Percentiles rank a stretch among this genome's conserved stretches.
Evolutionary conservation across 177 flowering plant genomes (phyloP).

Genomic region (Vitis hybrid): DNA sequence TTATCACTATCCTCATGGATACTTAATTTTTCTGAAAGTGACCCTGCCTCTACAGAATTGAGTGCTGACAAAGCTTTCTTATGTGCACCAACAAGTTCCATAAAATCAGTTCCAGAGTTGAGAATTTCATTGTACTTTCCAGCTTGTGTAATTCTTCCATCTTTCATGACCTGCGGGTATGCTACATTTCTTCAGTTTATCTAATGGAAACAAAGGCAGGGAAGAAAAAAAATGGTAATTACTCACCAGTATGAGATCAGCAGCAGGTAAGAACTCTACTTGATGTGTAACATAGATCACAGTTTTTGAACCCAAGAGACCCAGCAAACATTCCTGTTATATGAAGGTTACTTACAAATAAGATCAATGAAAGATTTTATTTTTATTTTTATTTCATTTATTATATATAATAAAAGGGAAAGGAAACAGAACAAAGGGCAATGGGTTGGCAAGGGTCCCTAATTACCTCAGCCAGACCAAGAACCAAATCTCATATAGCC

Average conservation of each 20-base stretch:
- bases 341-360: not conserved
- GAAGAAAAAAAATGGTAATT: not conserved
- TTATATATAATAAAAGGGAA: too few relatives aligned
- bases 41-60: constrained; percentile 24
- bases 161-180: constrained; percentile 44
- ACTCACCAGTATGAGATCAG: constrained; percentile 47
- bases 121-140: constrained; percentile 62
- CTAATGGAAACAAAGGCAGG: not conserved
- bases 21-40: constrained; percentile 7
- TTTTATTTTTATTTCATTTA: too few relatives aligned
- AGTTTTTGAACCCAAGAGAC: constrained; percentile 52
- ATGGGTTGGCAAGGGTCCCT: too few relatives aligned
- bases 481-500: too few relatives aligned
- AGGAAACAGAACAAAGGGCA: too few relatives aligned
- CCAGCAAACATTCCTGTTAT: constrained; percentile 50
- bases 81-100: constrained; percentile 69
- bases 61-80: constrained; percentile 49
- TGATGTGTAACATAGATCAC: constrained; percentile 73
- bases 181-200: too few relatives aligned
- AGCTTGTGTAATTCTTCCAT: constrained; percentile 59
- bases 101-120: constrained; percentile 50
- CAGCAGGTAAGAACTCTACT: constrained; percentile 69
- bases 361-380: too few relatives aligned
- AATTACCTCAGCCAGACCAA: too few relatives aligned
- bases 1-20: constrained; percentile 2